These are phyloP conservation scores for Fusarium cyanostomum DNA, from an alignment of 2,329 filamentous ascomycete genomes.

Conservation along the genomic window DNA sequence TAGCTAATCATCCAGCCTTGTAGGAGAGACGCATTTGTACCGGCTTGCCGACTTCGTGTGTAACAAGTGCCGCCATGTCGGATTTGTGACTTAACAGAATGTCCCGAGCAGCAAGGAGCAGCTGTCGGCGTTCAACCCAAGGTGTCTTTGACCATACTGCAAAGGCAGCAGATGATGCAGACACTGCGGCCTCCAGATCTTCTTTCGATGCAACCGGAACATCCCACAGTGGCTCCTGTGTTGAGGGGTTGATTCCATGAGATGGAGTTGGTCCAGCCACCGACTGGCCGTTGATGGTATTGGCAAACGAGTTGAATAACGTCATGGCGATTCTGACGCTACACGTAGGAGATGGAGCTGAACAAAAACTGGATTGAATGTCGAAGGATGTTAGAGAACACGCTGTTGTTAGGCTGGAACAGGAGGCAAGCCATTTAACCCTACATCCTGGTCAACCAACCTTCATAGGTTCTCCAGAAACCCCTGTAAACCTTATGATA, in stretches of 20 bases:
- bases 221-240: constrained; percentile 4
- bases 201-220: constrained; percentile 1
- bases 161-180: neutral
- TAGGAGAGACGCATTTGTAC: neutral
- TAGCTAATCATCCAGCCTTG: neutral
- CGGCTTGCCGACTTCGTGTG: constrained; percentile 4
- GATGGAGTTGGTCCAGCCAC: neutral
- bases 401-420: no score
- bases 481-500: no score
- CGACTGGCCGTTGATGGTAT: neutral
- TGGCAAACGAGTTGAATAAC: neutral
- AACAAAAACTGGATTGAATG: no score
- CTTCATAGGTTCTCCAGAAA: no score
- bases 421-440: no score
- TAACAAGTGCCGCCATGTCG: neutral
- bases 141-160: neutral
- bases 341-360: no score
- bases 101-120: neutral
- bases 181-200: neutral
- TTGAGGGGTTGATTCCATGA: constrained; percentile 5
- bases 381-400: no score
- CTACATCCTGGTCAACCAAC: no score
- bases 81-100: neutral
- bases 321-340: neutral
- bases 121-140: neutral